phyloP scores from a whole-genome alignment of 2,329 filamentous ascomycete genomes.

The Colletotrichum sojae region DNA sequence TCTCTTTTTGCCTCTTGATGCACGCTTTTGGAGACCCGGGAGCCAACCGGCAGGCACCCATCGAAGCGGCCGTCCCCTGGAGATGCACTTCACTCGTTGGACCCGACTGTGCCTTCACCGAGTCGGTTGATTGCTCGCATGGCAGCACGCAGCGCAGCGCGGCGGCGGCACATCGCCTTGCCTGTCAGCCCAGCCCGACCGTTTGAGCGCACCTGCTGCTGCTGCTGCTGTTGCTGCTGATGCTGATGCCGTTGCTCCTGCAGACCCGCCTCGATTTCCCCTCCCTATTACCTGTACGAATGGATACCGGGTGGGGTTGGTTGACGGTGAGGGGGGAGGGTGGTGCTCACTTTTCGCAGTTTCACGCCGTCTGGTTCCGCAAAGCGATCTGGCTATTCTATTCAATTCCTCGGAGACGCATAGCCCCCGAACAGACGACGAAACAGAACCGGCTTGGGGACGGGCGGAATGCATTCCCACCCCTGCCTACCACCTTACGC shows the following conservation, averaged over 20 bases:
- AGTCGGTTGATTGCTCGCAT: slow-evolving; percentile 15
- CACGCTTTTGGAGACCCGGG: slow-evolving; percentile 17
- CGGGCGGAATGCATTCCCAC: slow-evolving; percentile 7
- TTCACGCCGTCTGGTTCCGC: no score
- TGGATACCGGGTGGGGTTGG: not conserved
- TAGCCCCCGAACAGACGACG: slow-evolving; percentile 14
- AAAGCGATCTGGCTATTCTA: no score
- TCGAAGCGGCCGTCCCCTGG: not conserved
- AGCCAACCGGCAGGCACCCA: slow-evolving; percentile 29
- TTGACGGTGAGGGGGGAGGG: not conserved
- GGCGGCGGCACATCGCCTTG: slow-evolving; percentile 5
- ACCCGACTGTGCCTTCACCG: slow-evolving; percentile 8
- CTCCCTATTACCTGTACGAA: not conserved
- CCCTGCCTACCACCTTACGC: not conserved
- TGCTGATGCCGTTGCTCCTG: slow-evolving; percentile 1
- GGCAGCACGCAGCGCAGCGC: not conserved
- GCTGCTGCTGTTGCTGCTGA: no score
- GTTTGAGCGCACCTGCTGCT: slow-evolving; percentile 1
- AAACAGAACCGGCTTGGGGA: not conserved
- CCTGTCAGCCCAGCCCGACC: slow-evolving; percentile 23
- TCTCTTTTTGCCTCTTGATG: slow-evolving; percentile 12
- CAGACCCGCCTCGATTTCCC: slow-evolving; percentile 14
- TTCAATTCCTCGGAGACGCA: slow-evolving; percentile 4
- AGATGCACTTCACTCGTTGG: no score
- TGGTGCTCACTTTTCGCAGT: not conserved